Evolutionary conservation across 2,329 filamentous ascomycete species (phyloP).

Genomic region (Aureobasidium sp.): DNA sequence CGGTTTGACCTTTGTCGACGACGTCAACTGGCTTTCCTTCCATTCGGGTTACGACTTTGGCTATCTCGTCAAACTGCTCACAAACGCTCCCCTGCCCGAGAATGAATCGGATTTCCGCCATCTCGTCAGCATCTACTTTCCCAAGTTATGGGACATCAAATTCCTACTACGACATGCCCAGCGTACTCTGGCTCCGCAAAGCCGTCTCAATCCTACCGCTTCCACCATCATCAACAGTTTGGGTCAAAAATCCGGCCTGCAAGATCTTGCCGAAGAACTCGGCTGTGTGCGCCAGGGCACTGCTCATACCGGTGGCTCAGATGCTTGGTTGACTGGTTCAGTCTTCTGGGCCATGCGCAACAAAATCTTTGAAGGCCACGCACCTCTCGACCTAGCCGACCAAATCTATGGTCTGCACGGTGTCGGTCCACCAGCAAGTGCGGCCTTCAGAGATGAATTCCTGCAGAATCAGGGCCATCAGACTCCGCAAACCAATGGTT

Average conservation of each 20-base stretch:
- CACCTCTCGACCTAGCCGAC: conserved; percentile 73
- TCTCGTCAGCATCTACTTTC: conserved; percentile 87
- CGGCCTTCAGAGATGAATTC: conserved; percentile 39
- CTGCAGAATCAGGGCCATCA: conserved; percentile 35
- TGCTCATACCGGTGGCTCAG: conserved; percentile 87
- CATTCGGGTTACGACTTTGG: conserved; percentile 98
- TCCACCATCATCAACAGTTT: conserved; percentile 74
- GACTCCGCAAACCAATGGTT: conserved; percentile 32
- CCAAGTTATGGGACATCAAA: conserved; percentile 90
- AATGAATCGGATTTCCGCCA: conserved; percentile 86
- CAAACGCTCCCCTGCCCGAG: conserved; percentile 73
- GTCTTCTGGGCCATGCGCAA: conserved; percentile 92
- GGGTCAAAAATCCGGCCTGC: conserved; percentile 83
- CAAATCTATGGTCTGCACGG: conserved; percentile 89
- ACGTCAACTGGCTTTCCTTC: conserved; percentile 94
- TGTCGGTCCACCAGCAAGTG: conserved; percentile 48
- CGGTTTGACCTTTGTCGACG: conserved; percentile 77
- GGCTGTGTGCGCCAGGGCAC: conserved; percentile 82
- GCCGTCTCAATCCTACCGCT: conserved; percentile 52
- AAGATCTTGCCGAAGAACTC: conserved; percentile 88
- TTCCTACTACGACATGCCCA: conserved; percentile 88
- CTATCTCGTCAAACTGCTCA: conserved; percentile 90
- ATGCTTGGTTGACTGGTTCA: conserved; percentile 85
- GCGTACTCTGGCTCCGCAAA: conserved; percentile 35
- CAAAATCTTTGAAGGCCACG: conserved; percentile 75